Base-by-base conservation (phyloP, 2,329 filamentous ascomycete species). In the Ophiostoma angusticollis region DNA sequence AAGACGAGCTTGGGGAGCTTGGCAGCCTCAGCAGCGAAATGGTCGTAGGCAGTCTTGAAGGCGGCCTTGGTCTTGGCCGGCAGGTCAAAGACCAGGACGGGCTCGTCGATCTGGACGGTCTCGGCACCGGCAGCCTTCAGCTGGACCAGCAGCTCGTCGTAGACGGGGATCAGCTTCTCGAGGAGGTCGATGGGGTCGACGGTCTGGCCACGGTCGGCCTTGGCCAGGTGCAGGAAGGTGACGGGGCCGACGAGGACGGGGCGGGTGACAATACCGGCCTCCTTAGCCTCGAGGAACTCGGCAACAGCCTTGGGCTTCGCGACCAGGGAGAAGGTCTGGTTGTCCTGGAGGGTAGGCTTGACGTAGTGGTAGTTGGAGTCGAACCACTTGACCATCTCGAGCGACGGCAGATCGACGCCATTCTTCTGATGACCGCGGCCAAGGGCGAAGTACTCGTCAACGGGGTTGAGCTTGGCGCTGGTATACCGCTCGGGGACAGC, bases 301-400 rank as follows among this genome's bases (percentile, higher is more conserved):
- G 63, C 70, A 50, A 98, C 84, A 53, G 91, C 86, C 81, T 98
- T 98, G 63, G 91, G 86, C 64, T 80, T 80, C 53, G 75, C 67
- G 47, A 72, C 66, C 47, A 98, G 84, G 68, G 81, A 87, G 80
- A 98, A 98, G 58, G 74, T 80, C 77, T 98, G 91, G 74, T 84
- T 82, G 70, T 95, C 80, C 68, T 95, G 86, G 52, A 98, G 78
- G 47, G 91, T 95, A 49, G 91, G 91, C 80, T 96, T 96, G 70
- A 96, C 91, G 66, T 98, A 98, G 77, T 96, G 91, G 80, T 98
- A 98, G 82, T 98, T 98, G 51, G 86, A 94, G 75, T 98, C 91
- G 62, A 98, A 98, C 91, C 91, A 98, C 76, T 98, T 98, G 57
- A 98, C 91, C 91, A 98, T 98, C 76, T 98, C 91, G 66, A 94